Evolutionary conservation across 1,284 basidiomycete species (phyloP), one percentile per base, ranked within the genome.

Genomic region (Leccinum fuscescens): DNA sequence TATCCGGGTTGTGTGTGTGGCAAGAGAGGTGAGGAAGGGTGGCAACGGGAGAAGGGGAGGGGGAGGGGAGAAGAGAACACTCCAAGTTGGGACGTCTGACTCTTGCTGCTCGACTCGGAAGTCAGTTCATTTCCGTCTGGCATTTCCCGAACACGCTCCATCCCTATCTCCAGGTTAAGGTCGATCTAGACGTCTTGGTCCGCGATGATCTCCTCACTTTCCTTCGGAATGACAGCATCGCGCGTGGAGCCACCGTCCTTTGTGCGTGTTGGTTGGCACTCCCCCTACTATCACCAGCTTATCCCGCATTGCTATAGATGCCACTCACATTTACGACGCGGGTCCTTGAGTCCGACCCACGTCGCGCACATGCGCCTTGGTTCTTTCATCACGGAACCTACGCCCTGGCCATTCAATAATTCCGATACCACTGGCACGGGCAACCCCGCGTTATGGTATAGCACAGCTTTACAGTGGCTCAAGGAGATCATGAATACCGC

Each of bases 161-260:
- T 24, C 31, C 8, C 29, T 20, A 46, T 54, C 52, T 17, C 54
- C 64, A 90, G 92, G 93, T 98, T 56, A 99, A 97, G 0, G 97
- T 99, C 33, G 97, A 99, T 74, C 80, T 99, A n/a, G 97, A 99
- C 69, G 96, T 98, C 6, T 85, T 98, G 44, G 97, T 99, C 48
- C 88, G 97, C 53, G 87, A 93, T 56, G 93, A 97, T 64, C 80
- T 99, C 22, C 84, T 99, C 65, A 84, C 80, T 17, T 99, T 98
- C 76, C 82, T 99, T 49, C 89, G 89, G 65, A 77, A 83, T 17
- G 97, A 99, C 70, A 93, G 93, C 63, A 84, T 90, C 65, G 75
- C 78, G 11, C 84, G 97, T 22, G 86, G 87, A 0, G 93, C 96
- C 3, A 98, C 96, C 4, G 92, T 99, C 61, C 78, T 99, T 56